phyloP scores from a whole-genome alignment of 805 yeast species.

The Candida ficus region DNA sequence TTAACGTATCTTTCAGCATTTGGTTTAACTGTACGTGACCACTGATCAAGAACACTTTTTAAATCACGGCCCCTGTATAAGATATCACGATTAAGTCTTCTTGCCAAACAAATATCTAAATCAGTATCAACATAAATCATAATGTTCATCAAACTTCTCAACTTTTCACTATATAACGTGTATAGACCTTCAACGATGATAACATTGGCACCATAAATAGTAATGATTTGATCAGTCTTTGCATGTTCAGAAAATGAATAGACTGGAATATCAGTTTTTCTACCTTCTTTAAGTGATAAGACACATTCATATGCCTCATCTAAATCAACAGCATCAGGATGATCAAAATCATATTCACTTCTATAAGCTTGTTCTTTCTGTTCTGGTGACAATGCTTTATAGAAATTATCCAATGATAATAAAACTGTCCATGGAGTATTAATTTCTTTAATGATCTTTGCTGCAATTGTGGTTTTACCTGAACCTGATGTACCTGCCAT shows the following conservation, averaged over 20 bases:
- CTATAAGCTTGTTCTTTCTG: slow-evolving; percentile 59
- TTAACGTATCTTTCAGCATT: slow-evolving; percentile 71
- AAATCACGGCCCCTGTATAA: slow-evolving; percentile 82
- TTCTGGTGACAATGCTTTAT: slow-evolving; percentile 63
- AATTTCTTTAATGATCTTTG: slow-evolving; percentile 66
- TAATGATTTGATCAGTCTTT: slow-evolving; percentile 54
- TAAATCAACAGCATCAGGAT: slow-evolving; percentile 78
- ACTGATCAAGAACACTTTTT: slow-evolving; percentile 76
- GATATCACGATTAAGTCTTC: slow-evolving; percentile 84
- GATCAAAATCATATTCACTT: slow-evolving; percentile 79
- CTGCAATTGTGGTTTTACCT: slow-evolving; percentile 91
- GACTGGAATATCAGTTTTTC: slow-evolving; percentile 59
- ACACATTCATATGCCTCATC: slow-evolving; percentile 66
- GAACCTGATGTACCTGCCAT: slow-evolving; percentile 85
- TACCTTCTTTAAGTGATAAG: slow-evolving; percentile 63
- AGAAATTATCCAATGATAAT: slow-evolving; percentile 86
- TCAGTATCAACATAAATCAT: slow-evolving; percentile 93
- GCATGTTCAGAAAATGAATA: slow-evolving; percentile 62
- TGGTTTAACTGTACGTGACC: slow-evolving; percentile 91
- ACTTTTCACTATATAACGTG: slow-evolving; percentile 65
- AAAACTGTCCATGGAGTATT: slow-evolving; percentile 95
- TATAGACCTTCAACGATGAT: slow-evolving; percentile 90
- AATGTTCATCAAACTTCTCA: slow-evolving; percentile 73
- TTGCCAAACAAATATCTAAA: slow-evolving; percentile 83
- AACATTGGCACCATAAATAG: slow-evolving; percentile 91